Percentiles rank a stretch among this genome's conserved stretches.
These are phyloP conservation scores for Podila epigama DNA, from an alignment of 192 early-diverging fungal species.

Conservation along the genomic window DNA sequence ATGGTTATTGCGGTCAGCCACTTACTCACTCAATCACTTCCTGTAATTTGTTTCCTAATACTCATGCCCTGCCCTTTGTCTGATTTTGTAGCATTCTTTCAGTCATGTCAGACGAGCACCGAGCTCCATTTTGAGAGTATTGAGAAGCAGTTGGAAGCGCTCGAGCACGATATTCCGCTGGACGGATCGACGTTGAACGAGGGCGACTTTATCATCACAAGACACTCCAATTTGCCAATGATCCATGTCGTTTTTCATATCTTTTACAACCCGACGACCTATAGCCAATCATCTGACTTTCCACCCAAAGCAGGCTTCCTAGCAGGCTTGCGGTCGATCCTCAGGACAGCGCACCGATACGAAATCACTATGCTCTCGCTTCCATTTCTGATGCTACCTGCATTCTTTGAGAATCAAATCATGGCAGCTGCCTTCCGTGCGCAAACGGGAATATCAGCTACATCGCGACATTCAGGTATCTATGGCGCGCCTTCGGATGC, in stretches of 20 bases:
- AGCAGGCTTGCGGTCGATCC: conserved; percentile 67
- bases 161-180: conserved; percentile 59
- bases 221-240: conserved; percentile 78
- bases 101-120: conserved; percentile 67
- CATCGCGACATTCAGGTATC: conserved; percentile 10
- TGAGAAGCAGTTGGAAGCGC: conserved; percentile 64
- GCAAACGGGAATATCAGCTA: background rate
- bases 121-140: conserved; percentile 82
- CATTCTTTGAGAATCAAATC: conserved; percentile 26
- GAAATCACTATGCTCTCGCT: conserved; percentile 70
- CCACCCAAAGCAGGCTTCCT: conserved; percentile 50
- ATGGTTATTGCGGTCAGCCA: background rate
- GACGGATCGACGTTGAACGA: conserved; percentile 31
- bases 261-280: conserved; percentile 54
- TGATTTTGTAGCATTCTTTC: conserved; percentile 60
- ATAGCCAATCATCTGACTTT: conserved; percentile 23
- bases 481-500: conserved; percentile 14
- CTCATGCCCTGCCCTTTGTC: background rate
- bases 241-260: conserved; percentile 80
- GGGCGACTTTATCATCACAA: conserved; percentile 78
- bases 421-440: background rate
- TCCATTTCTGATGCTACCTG: conserved; percentile 71
- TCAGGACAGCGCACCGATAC: conserved; percentile 63
- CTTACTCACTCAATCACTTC: background rate
- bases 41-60: background rate